Conservation (phyloP, 805 yeast species). For the Starmerella tilneyi region DNA sequence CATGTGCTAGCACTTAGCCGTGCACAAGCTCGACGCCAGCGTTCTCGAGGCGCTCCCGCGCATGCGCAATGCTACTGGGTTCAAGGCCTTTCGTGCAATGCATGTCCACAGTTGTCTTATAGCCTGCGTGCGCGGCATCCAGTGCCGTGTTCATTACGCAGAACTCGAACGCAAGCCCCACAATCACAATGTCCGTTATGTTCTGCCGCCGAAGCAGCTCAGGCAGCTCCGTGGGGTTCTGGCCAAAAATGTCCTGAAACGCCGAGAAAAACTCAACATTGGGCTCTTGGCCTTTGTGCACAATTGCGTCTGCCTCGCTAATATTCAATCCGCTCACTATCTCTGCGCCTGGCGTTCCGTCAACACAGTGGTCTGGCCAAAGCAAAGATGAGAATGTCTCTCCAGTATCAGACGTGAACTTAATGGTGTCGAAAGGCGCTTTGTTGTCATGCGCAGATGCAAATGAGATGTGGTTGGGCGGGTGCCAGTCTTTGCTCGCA, state of each 20-base stretch:
- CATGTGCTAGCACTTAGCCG: not conserved
- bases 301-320: constrained; percentile 35
- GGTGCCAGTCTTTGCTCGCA: constrained; percentile 86
- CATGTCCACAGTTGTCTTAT: constrained; percentile 49
- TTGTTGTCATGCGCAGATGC: constrained; percentile 50
- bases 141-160: constrained; percentile 73
- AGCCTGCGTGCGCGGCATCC: constrained; percentile 56
- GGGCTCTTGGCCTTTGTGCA: constrained; percentile 59
- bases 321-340: constrained; percentile 44
- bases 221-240: constrained; percentile 58
- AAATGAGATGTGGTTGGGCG: constrained; percentile 65
- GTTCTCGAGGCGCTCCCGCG: constrained; percentile 4
- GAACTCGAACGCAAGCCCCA: constrained; percentile 78
- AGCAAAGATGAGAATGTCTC: constrained; percentile 39
- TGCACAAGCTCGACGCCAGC: constrained; percentile 14
- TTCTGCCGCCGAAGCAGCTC: constrained; percentile 37
- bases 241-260: constrained; percentile 67
- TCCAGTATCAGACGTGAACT: constrained; percentile 23
- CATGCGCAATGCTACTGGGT: constrained; percentile 33
- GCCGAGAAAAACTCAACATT: constrained; percentile 85
- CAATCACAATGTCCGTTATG: constrained; percentile 56
- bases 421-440: constrained; percentile 40
- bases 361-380: constrained; percentile 93
- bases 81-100: constrained; percentile 41
- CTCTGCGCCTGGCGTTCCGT: constrained; percentile 54